phyloP scores from a whole-genome alignment of 257 asterid species.

The Phtheirospermum japonicum region DNA sequence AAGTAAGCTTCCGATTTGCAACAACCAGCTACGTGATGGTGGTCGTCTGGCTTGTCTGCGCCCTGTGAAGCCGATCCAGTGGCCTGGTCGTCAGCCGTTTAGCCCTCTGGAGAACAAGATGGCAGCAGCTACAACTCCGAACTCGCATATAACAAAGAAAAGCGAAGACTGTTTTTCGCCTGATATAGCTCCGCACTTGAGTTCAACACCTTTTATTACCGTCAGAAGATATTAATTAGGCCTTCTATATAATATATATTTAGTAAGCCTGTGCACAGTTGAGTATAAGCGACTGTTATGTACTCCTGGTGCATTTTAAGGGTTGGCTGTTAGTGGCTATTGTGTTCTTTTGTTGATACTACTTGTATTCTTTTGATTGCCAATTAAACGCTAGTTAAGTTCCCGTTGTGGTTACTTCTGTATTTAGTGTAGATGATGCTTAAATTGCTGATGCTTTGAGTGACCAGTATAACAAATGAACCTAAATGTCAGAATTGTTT shows the following conservation, averaged over 20 bases:
- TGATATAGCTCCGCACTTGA: conserved; percentile 39
- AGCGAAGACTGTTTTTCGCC: conserved; percentile 40
- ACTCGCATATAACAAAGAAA: conserved; percentile 29
- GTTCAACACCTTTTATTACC: conserved; percentile 55
- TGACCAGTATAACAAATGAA: too few relatives aligned
- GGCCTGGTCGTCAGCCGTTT: conserved; percentile 42
- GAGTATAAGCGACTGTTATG: conserved; percentile 27
- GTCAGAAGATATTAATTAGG: too few relatives aligned
- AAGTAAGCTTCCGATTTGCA: conserved; percentile 63
- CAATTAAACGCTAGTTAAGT: too few relatives aligned
- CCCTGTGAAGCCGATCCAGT: conserved; percentile 38
- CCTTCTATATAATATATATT: too few relatives aligned
- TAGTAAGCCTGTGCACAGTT: conserved; percentile 17
- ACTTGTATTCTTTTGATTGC: too few relatives aligned
- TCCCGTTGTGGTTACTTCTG: too few relatives aligned
- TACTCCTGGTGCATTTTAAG: conserved; percentile 37
- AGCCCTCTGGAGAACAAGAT: conserved; percentile 54
- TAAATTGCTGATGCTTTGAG: too few relatives aligned
- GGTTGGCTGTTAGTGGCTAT: too few relatives aligned
- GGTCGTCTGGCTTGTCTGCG: conserved; percentile 68
- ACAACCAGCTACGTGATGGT: conserved; percentile 39
- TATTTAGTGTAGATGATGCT: too few relatives aligned
- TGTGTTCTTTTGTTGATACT: not conserved
- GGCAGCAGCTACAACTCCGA: conserved; percentile 41
- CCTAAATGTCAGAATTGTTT: too few relatives aligned